Evolutionary conservation across 768 basidiomycete genomes (phyloP).

Genomic region (Podaxis pistillaris): DNA sequence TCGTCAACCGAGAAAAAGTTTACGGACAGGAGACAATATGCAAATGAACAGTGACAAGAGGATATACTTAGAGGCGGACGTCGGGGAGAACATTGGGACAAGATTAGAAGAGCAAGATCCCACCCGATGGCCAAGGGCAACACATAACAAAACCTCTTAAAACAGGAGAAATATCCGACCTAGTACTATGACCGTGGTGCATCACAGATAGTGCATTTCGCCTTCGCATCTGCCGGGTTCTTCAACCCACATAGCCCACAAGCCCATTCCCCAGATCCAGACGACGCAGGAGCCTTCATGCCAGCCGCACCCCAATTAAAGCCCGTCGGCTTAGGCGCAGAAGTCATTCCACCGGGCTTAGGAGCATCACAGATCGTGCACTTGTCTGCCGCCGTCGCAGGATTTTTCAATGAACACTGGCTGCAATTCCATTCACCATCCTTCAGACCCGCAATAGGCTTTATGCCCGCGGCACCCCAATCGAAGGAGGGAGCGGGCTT

Average conservation of each 20-base stretch:
- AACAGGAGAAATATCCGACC: background rate
- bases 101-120: background rate
- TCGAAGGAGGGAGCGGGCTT: background rate
- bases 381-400: slow-evolving; percentile 39
- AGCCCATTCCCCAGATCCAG: slow-evolving; percentile 34
- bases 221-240: slow-evolving; percentile 36
- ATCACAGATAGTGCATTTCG: slow-evolving; percentile 49
- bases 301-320: slow-evolving; percentile 52
- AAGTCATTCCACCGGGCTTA: slow-evolving; percentile 19
- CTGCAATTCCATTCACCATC: slow-evolving; percentile 49
- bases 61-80: background rate
- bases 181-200: slow-evolving; percentile 1
- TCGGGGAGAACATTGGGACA: background rate
- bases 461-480: slow-evolving; percentile 15
- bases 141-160: background rate
- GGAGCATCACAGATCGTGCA: slow-evolving; percentile 50
- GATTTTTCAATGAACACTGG: slow-evolving; percentile 50
- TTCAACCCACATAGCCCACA: slow-evolving; percentile 41
- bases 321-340: slow-evolving; percentile 22
- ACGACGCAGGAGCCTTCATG: slow-evolving; percentile 31
- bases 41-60: slow-evolving; percentile 1
- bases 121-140: background rate
- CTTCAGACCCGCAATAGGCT: background rate
- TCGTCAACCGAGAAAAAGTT: background rate
- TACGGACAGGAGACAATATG: background rate